Evolutionary conservation across 2,329 filamentous ascomycete species (phyloP).

Genomic region (Fusarium sp.): DNA sequence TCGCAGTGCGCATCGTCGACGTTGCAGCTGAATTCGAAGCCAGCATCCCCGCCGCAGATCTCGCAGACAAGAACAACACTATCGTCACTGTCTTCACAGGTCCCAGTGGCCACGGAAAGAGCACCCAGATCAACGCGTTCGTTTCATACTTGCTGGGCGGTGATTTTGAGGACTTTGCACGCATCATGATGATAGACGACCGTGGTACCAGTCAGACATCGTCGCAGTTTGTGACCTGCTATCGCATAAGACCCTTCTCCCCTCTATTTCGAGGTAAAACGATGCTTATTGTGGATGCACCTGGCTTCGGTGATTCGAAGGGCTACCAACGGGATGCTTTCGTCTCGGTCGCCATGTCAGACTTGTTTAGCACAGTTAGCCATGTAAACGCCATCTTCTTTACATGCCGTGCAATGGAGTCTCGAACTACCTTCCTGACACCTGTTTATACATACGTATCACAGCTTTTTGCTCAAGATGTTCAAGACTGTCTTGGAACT

Average conservation of each 20-base stretch:
- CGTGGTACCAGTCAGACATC: neutral
- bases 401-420: slow-evolving; percentile 3
- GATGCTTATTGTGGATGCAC: slow-evolving; percentile 4
- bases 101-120: neutral
- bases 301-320: neutral
- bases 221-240: neutral
- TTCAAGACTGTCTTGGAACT: neutral
- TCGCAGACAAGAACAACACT: neutral
- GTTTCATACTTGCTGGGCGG: neutral
- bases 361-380: neutral
- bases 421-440: neutral
- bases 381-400: slow-evolving; percentile 5
- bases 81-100: neutral
- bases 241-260: slow-evolving; percentile 4
- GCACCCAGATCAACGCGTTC: neutral
- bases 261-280: neutral
- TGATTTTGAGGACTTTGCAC: slow-evolving; percentile 1
- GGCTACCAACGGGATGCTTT: neutral
- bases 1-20: slow-evolving; percentile 5
- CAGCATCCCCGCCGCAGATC: neutral
- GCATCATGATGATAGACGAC: slow-evolving; percentile 1
- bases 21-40: slow-evolving; percentile 3
- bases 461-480: neutral
- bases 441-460: neutral
- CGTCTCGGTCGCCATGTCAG: neutral